These are phyloP conservation scores for Trametes gibbosa DNA, from an alignment of 768 basidiomycete species.

Conservation along the genomic window DNA sequence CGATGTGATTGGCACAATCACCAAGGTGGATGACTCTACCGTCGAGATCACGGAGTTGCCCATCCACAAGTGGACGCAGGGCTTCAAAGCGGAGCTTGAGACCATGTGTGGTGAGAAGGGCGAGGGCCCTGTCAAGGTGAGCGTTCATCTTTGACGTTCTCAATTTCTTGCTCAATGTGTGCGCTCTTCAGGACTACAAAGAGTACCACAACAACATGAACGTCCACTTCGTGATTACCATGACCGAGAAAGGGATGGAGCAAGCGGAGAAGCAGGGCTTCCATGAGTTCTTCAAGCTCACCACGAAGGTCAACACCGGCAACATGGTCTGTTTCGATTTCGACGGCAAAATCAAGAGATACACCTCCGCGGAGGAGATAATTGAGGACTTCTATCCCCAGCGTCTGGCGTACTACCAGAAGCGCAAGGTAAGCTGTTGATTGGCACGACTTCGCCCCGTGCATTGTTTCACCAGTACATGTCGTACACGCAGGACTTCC, in stretches of 20 bases:
- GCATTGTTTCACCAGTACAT: background rate
- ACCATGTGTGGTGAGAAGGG: conserved; percentile 85
- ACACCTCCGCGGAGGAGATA: conserved; percentile 85
- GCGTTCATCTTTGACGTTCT: background rate
- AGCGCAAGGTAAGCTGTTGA: conserved; percentile 71
- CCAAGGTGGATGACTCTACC: conserved; percentile 81
- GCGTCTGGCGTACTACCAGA: conserved; percentile 89
- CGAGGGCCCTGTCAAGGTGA: conserved; percentile 76
- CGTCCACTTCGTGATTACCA: conserved; percentile 83
- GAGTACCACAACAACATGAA: conserved; percentile 94
- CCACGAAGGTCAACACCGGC: conserved; percentile 76
- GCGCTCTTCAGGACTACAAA: conserved; percentile 77
- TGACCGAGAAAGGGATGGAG: conserved; percentile 76
- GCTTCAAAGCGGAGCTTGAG: conserved; percentile 91
- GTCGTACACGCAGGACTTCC: conserved; percentile 59
- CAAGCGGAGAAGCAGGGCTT: conserved; percentile 90
- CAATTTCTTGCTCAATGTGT: no score
- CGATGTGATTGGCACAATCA: conserved; percentile 70
- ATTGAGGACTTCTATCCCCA: conserved; percentile 90
- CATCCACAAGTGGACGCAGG: conserved; percentile 92
- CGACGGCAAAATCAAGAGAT: conserved; percentile 94
- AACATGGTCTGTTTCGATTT: conserved; percentile 99
- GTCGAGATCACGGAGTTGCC: conserved; percentile 95
- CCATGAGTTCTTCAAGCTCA: conserved; percentile 88
- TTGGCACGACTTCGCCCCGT: background rate